Percentiles rank a stretch among this genome's conserved stretches.
These are phyloP conservation scores for Wickerhamiella sorbophila DNA, from an alignment of 805 yeast species.

Conservation along the genomic window DNA sequence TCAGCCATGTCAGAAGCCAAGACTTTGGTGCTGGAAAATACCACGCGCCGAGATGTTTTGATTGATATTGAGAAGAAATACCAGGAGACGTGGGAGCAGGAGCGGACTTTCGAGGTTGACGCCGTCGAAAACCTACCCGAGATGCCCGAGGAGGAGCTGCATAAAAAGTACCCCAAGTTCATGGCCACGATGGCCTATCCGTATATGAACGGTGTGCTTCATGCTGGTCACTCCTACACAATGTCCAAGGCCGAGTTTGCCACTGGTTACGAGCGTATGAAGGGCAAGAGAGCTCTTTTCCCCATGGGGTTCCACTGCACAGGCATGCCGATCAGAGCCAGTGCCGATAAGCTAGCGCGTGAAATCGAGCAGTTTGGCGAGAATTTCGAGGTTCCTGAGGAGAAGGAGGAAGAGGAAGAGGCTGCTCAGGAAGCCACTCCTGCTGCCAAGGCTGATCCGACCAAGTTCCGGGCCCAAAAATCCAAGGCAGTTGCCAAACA, in stretches of 20 bases:
- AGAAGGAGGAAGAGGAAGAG: slow-evolving; percentile 35
- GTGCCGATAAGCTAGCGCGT: slow-evolving; percentile 89
- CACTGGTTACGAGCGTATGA: slow-evolving; percentile 87
- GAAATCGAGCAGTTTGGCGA: slow-evolving; percentile 84
- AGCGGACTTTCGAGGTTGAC: slow-evolving; percentile 70
- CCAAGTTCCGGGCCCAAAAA: slow-evolving; percentile 85
- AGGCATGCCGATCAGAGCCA: slow-evolving; percentile 92
- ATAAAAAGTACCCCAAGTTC: slow-evolving; percentile 68
- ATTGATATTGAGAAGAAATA: slow-evolving; percentile 79
- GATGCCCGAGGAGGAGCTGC: slow-evolving; percentile 53
- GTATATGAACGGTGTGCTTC: slow-evolving; percentile 96
- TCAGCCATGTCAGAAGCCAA: slow-evolving; percentile 13
- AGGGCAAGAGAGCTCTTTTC: slow-evolving; percentile 80
- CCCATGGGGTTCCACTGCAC: slow-evolving; percentile 99
- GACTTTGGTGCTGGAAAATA: slow-evolving; percentile 33
- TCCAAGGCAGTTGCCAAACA: slow-evolving; percentile 88
- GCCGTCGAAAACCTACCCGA: slow-evolving; percentile 51
- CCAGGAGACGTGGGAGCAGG: slow-evolving; percentile 77
- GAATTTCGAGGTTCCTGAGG: slow-evolving; percentile 41
- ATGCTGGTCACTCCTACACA: slow-evolving; percentile 95
- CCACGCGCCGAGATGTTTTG: slow-evolving; percentile 89
- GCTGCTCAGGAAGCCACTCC: slow-evolving; percentile 17
- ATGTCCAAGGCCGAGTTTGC: slow-evolving; percentile 86
- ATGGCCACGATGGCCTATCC: slow-evolving; percentile 96
- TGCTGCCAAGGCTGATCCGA: slow-evolving; percentile 48